phyloP scores from a whole-genome alignment of 768 basidiomycete species.

The Trametes cubensis region DNA sequence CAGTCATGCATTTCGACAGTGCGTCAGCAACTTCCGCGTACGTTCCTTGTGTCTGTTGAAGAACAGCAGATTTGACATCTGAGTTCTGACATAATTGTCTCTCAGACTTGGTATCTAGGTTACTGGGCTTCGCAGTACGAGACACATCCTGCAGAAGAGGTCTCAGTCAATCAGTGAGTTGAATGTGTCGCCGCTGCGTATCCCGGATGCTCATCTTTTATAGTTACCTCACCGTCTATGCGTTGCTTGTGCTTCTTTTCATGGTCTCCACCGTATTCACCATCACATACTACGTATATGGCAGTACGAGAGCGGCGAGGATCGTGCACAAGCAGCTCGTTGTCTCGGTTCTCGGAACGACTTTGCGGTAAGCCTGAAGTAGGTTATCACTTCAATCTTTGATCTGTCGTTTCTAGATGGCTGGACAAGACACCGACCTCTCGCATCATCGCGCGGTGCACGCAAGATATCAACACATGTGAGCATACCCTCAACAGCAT shows the following conservation, averaged over 20 bases:
- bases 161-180: conserved; percentile 25
- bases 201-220: background rate
- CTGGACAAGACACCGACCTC: conserved; percentile 51
- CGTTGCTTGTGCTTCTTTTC: conserved; percentile 37
- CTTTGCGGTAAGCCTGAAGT: conserved; percentile 36
- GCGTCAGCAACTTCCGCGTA: conserved; percentile 8
- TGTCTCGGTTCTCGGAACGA: conserved; percentile 53
- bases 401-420: conserved; percentile 44
- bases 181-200: background rate
- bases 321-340: conserved; percentile 55
- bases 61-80: background rate
- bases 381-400: conserved; percentile 45
- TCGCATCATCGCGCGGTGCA: conserved; percentile 44
- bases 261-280: conserved; percentile 7
- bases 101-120: conserved; percentile 48
- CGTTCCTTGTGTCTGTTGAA: background rate
- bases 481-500: background rate
- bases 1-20: background rate
- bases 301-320: conserved; percentile 55
- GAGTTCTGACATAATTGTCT: background rate
- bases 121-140: conserved; percentile 31
- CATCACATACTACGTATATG: conserved; percentile 43
- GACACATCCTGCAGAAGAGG: conserved; percentile 12
- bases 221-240: conserved; percentile 53
- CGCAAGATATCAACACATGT: conserved; percentile 24